Base-by-base conservation (phyloP, 768 basidiomycete species). In the Rhizopogon salebrosus region DNA sequence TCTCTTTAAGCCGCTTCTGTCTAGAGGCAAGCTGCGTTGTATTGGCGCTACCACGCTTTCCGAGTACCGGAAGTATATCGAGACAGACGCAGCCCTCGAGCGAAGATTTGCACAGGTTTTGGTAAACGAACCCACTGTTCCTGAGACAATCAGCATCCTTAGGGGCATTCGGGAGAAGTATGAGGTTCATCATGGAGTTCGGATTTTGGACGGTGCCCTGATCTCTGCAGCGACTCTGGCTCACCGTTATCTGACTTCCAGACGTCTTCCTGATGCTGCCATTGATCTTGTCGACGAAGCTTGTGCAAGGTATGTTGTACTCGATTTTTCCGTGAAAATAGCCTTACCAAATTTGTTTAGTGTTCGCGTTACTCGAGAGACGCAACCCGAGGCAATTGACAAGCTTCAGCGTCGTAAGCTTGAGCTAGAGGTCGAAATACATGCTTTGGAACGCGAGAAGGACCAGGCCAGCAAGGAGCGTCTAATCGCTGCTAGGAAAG, bases 101-200 rank as follows among this genome's bases (percentile, higher is more conserved):
- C 82, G 94, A 57, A 80, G 94, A 58, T 95, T 95, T 67, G 92
- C 94, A 2, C 93, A 97, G 67, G 93, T 98, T 38, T 64, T 95
- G 24, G 84, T 98, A 54, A 93, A 93, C 59, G 95, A 98, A 64
- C 95, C 95, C 0, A 73, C 75, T 10, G 95, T 98, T 0, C 70
- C 87, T 4, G 93, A 95, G 59, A 89, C 95, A 0, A 93, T 98
- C 72, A 88, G 80, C 58, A 98, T 98, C 56, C 78, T 98, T 35
- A 86, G 95, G 58, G 95, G 95, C 53, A 92, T 98, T 65, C 79
- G 89, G 39, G 93, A 95, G 64, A 92, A 92, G 68, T 97, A 97
- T 66, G 89, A 92, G 67, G 91, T 95, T 1, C 87, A 92, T 62
- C 92, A 93, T 54, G 92, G 91, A 58, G 92, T 98, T 40, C 78